A percentile compares a stretch with the other conserved stretches of the same genome.
Evolutionary conservation across 2,329 filamentous ascomycete species (phyloP).

Genomic region (Helminthosporium solani): DNA sequence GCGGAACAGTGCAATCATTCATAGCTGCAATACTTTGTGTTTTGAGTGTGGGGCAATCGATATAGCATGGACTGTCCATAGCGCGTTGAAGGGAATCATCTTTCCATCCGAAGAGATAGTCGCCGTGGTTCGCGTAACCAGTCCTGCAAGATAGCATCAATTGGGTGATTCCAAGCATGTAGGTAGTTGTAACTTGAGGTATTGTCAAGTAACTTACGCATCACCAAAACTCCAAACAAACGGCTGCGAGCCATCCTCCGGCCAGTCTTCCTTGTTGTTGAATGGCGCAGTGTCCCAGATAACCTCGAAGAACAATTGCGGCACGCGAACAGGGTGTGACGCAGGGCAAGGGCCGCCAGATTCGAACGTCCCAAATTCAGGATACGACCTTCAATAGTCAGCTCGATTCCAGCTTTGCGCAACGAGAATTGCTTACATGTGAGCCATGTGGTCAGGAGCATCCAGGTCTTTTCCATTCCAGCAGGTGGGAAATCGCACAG

Average conservation of each 20-base stretch:
- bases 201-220: slow-evolving; percentile 22
- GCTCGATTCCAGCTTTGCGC: slow-evolving; percentile 22
- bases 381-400: slow-evolving; percentile 27
- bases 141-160: slow-evolving; percentile 11
- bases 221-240: slow-evolving; percentile 36
- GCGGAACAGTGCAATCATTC: slow-evolving; percentile 50
- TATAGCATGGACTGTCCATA: slow-evolving; percentile 40
- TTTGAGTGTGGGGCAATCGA: slow-evolving; percentile 46
- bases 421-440: slow-evolving; percentile 31
- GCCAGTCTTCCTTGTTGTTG: slow-evolving; percentile 31
- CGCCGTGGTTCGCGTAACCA: slow-evolving; percentile 27
- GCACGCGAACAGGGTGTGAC: slow-evolving; percentile 27
- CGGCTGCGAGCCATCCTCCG: slow-evolving; percentile 21
- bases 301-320: slow-evolving; percentile 31
- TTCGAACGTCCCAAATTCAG: slow-evolving; percentile 26
- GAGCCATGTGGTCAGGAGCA: slow-evolving; percentile 54
- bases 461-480: slow-evolving; percentile 64
- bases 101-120: slow-evolving; percentile 32
- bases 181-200: background rate
- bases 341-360: slow-evolving; percentile 23
- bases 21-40: slow-evolving; percentile 49
- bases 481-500: slow-evolving; percentile 43
- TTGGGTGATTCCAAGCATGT: background rate
- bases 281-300: slow-evolving; percentile 36
- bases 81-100: slow-evolving; percentile 24